Evolutionary conservation across 2,329 filamentous ascomycete species (phyloP), one percentile per base, ranked within the genome.

Genomic region (Huntiella moniliformis): DNA sequence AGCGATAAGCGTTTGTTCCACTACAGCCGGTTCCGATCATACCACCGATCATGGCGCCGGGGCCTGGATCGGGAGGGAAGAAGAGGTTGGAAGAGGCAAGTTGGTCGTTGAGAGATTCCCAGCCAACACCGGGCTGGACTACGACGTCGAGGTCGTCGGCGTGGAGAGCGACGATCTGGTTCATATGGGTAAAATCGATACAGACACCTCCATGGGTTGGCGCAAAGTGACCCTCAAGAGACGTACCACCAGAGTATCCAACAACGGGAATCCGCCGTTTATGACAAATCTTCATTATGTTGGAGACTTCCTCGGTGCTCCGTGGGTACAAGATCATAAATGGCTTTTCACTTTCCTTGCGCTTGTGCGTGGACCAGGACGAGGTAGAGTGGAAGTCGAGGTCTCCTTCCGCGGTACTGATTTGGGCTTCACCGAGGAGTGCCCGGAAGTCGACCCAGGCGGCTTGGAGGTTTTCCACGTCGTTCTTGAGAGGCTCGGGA

Each of bases 51-150:
- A 84, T 84, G 51, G 86, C 86, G 13, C 86, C 85, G 44, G 87
- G 86, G 45, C 86, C 87, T 13, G 86, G 86, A 60, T 94, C 86
- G 1, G 85, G 86, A 16, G 86, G 86, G 63, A 94, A 94, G 68
- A 94, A 93, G 3, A 95, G 71, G 22, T 80, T 81, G 50, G 84
- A 68, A 42, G 76, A 68, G 5, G 66, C 68, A 13, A 95, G 69
- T 51, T 79, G 68, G 55, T 91, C 83, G 57, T 94, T 94, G 35
- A 95, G 66, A 6, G 70, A 58, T 63, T 94, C 83, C 86, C 86
- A 95, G 10, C 84, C 83, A 7, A 94, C 74, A 2, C 82, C 86
- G 4, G 81, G 80, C 60, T 85, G 81, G 15, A 85, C 80, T 5
- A 83, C 70, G 11, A 82, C 79, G 58, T 86, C 81, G 50, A 85